Evolutionary conservation across 306 rosid species (phyloP).

Genomic region (Quillaja saponaria): DNA sequence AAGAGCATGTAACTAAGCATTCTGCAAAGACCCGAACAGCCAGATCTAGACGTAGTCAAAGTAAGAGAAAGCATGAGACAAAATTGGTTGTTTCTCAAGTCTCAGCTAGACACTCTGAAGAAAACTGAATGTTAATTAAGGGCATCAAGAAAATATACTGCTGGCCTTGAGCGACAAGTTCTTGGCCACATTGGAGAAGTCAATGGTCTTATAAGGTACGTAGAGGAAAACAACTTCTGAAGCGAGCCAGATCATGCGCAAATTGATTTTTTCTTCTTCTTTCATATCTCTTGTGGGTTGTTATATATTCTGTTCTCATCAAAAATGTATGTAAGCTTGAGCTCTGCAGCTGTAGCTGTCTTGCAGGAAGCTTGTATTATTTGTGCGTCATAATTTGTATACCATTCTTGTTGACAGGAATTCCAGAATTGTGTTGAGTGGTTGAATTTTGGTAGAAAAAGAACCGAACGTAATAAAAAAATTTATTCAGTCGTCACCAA

Average conservation of each 20-base stretch:
- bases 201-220: constrained; percentile 26
- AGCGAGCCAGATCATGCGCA: constrained; percentile 37
- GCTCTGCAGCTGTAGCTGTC: constrained; percentile 38
- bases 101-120: constrained; percentile 55
- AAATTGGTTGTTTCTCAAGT: constrained; percentile 59
- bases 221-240: constrained; percentile 23
- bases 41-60: constrained; percentile 64
- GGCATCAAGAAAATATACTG: constrained; percentile 34
- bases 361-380: constrained; percentile 51
- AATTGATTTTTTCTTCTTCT: constrained; percentile 1
- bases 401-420: constrained; percentile 51
- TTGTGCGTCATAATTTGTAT: constrained; percentile 40
- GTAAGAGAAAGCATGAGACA: constrained; percentile 81
- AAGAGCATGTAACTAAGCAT: constrained; percentile 53
- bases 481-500: not conserved
- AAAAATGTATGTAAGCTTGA: constrained; percentile 34
- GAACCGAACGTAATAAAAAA: constrained; percentile 25
- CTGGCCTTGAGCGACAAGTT: constrained; percentile 41
- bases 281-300: constrained; percentile 37
- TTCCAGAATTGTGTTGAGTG: constrained; percentile 37
- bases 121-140: constrained; percentile 39
- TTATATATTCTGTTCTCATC: constrained; percentile 34
- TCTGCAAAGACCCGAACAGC: constrained; percentile 64
- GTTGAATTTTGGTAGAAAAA: constrained; percentile 13
- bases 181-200: no score